These are phyloP conservation scores for Suhomyces chickasaworum DNA, from an alignment of 1,139 yeast species.

Conservation along the genomic window DNA sequence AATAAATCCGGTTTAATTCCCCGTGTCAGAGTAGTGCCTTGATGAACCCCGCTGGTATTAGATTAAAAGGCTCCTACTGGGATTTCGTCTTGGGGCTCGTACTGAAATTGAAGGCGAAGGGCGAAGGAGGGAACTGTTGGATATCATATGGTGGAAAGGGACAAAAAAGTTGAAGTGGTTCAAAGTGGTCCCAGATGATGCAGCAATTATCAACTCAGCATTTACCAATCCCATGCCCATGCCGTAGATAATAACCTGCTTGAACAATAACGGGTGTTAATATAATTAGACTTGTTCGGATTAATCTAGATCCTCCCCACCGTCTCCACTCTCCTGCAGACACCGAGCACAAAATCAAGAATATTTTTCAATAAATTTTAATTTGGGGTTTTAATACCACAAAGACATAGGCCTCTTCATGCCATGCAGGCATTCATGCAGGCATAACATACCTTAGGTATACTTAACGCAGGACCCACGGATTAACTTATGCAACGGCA, in stretches of 20 bases:
- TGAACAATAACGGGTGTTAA: not conserved
- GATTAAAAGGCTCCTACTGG: not conserved
- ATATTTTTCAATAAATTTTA: too few species aligned
- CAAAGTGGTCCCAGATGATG: too few species aligned
- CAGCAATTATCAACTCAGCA: too few species aligned
- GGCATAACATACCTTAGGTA: too few species aligned
- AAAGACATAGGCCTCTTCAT: too few species aligned
- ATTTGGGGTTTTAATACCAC: too few species aligned
- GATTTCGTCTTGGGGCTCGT: not conserved
- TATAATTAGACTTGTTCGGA: not conserved
- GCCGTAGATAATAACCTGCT: not conserved
- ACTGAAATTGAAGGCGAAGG: too few species aligned
- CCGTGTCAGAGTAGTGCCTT: not conserved
- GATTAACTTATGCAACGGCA: not conserved
- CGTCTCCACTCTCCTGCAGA: not conserved
- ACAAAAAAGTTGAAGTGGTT: too few species aligned
- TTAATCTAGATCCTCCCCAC: constrained; percentile 3
- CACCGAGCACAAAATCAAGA: constrained; percentile 1
- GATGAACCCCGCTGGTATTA: not conserved
- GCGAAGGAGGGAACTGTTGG: too few species aligned
- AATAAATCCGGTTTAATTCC: not conserved
- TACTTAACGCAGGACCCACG: not conserved
- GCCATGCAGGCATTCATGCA: too few species aligned
- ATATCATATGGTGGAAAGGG: too few species aligned
- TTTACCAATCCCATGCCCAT: too few species aligned